Base-by-base conservation (phyloP, 176 grass and related monocot species). In the Aegilops sharonensis region DNA sequence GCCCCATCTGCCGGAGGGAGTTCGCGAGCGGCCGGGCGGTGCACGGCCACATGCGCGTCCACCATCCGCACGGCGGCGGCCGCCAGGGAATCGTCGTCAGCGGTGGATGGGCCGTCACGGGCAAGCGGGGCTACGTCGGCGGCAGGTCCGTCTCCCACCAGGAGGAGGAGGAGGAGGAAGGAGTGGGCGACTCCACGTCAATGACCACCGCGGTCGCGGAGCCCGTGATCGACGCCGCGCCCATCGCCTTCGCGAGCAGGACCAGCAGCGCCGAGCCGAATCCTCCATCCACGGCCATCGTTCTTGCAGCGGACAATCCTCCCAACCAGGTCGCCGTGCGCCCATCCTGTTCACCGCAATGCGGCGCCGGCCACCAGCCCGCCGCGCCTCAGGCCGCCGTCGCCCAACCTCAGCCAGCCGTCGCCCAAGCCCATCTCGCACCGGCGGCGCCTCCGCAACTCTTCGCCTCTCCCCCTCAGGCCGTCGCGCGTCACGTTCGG, bases 21-120 rank as follows among this genome's bases (percentile, higher is more conserved):
- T 90, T 90, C 63, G 0, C 4, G 8, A 86, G 72, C 78, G 11
- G 25, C 14, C 63, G 81, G n/a, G 63, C 88, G 0, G 50, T 77
- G 71, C 29, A 69, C 63, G 88, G 88, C 2, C 88, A 90, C 83
- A 81, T 86, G 83, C 67, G 78, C 25, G 62, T 85, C 71, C 88
- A 85, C 37, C 4, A 43, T 42, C n/a, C 48, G 5, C 29, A 4
- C 3, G 20, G 54, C 18, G 12, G 5, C 36, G 39, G 27, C 76
- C 50, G 5, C 40, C 35, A 8, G 47, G 11, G 31, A 14, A 75
- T 67, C n/a, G 15, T 11, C 30, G 17, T 90, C 64, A 2, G 0
- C 17, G 14, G 0, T 3, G 65, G 79, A 5, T 90, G 79, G 89
- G 65, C 65, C 18, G 24, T 48, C 12, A 90, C 80, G 20, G 85